Evolutionary conservation across 805 yeast genomes (phyloP).

Genomic region (Schwanniomyces pseudopolymorphus): DNA sequence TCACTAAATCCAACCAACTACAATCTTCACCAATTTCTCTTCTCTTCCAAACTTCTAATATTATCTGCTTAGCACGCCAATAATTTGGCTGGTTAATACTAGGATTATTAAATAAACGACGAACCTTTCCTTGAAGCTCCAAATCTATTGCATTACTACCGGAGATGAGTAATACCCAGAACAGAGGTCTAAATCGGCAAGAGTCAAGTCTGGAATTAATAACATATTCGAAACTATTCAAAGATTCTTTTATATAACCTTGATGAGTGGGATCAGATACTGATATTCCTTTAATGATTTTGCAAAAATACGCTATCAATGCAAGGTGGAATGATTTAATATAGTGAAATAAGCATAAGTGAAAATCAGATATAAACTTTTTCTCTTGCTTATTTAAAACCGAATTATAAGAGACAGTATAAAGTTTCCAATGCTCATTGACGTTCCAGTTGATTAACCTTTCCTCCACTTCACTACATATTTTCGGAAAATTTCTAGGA

Average conservation of each 20-base stretch:
- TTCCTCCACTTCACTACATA: slow-evolving; percentile 57
- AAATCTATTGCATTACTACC: slow-evolving; percentile 39
- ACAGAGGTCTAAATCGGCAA: slow-evolving; percentile 34
- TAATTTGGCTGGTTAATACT: slow-evolving; percentile 31
- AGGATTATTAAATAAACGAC: slow-evolving; percentile 29
- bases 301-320: slow-evolving; percentile 42
- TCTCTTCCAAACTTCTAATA: slow-evolving; percentile 52
- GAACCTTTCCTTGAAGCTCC: slow-evolving; percentile 30
- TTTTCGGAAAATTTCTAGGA: slow-evolving; percentile 55
- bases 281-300: slow-evolving; percentile 38
- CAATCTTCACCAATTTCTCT: slow-evolving; percentile 31
- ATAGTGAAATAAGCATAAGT: slow-evolving; percentile 40
- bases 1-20: slow-evolving; percentile 54
- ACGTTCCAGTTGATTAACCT: slow-evolving; percentile 46
- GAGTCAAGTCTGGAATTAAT: slow-evolving; percentile 11
- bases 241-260: slow-evolving; percentile 28
- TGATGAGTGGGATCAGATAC: slow-evolving; percentile 34
- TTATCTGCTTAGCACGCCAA: slow-evolving; percentile 57
- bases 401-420: slow-evolving; percentile 15
- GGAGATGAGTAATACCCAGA: slow-evolving; percentile 48
- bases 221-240: slow-evolving; percentile 34
- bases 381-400: slow-evolving; percentile 7
- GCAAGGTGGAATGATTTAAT: slow-evolving; percentile 42
- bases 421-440: slow-evolving; percentile 40
- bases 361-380: slow-evolving; percentile 35